These are phyloP conservation scores for Monosporozyma aerobia DNA, from an alignment of 805 yeast species.

Conservation along the genomic window DNA sequence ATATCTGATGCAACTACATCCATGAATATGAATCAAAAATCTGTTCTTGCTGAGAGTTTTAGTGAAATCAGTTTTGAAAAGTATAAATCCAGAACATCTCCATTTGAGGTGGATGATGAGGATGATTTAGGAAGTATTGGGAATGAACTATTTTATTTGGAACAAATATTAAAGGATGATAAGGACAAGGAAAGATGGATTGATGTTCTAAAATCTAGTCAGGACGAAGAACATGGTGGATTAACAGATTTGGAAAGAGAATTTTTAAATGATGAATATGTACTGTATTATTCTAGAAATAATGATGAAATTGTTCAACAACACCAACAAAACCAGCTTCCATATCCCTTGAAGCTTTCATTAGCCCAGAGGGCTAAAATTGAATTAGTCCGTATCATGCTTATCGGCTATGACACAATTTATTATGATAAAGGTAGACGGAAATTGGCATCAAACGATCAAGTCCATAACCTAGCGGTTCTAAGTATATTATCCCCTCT, in stretches of 20 bases:
- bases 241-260: conserved; percentile 22
- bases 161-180: conserved; percentile 20
- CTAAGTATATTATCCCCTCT: conserved; percentile 68
- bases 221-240: conserved; percentile 6
- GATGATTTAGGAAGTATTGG: conserved; percentile 22
- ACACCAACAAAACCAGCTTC: conserved; percentile 5
- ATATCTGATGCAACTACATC: conserved; percentile 76
- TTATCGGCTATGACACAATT: conserved; percentile 74
- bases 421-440: conserved; percentile 55
- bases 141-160: conserved; percentile 27
- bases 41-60: conserved; percentile 66
- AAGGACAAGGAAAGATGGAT: conserved; percentile 21
- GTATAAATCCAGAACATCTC: conserved; percentile 1
- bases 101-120: conserved; percentile 30
- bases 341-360: conserved; percentile 43
- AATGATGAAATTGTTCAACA: conserved; percentile 6
- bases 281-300: conserved; percentile 17
- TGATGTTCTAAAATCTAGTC: conserved; percentile 10
- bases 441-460: conserved; percentile 34
- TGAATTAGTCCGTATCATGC: conserved; percentile 67
- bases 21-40: conserved; percentile 67
- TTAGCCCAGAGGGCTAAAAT: conserved; percentile 63
- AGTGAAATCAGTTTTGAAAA: conserved; percentile 46
- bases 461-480: conserved; percentile 60
- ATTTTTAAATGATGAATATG: conserved; percentile 28